A percentile compares a stretch with the other conserved stretches of the same genome.
These are phyloP conservation scores for Penicillium sp. DNA, from an alignment of 2,329 filamentous ascomycete species.

Conservation along the genomic window DNA sequence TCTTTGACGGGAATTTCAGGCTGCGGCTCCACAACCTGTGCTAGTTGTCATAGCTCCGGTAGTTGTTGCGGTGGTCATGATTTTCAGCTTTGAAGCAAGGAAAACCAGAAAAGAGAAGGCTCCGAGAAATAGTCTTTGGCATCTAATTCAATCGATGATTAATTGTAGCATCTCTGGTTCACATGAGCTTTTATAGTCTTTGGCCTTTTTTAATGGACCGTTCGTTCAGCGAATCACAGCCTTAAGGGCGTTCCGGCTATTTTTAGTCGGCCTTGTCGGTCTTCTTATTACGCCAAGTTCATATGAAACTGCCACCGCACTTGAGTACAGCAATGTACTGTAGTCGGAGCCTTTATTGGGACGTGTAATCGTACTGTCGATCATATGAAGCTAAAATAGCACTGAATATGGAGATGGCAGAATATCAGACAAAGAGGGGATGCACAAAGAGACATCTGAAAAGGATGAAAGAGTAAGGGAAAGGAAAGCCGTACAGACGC, in stretches of 20 bases:
- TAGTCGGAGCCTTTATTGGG: background rate
- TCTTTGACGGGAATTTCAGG: conserved; percentile 25
- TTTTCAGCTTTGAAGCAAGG: background rate
- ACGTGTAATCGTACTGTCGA: background rate
- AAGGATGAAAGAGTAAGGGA: background rate
- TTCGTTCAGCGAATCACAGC: background rate
- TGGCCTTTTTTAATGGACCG: background rate
- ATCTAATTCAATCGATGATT: background rate
- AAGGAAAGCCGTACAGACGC: background rate
- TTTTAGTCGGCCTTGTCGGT: background rate
- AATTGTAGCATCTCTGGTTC: background rate
- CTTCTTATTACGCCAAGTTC: too few relatives aligned
- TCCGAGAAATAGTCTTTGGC: background rate
- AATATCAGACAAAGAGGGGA: background rate
- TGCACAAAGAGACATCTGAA: background rate
- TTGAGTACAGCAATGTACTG: background rate
- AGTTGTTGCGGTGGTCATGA: conserved; percentile 9
- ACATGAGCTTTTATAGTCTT: background rate
- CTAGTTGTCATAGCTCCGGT: conserved; percentile 6
- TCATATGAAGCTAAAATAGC: background rate
- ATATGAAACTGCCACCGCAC: too few relatives aligned
- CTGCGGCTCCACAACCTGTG: conserved; percentile 15
- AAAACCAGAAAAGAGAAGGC: background rate
- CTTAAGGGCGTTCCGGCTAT: background rate
- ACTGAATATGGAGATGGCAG: background rate